Percentiles rank a stretch among this genome's conserved stretches.
These are phyloP conservation scores for Tephrocybe sp. DNA, from an alignment of 768 basidiomycete species.

Conservation along the genomic window DNA sequence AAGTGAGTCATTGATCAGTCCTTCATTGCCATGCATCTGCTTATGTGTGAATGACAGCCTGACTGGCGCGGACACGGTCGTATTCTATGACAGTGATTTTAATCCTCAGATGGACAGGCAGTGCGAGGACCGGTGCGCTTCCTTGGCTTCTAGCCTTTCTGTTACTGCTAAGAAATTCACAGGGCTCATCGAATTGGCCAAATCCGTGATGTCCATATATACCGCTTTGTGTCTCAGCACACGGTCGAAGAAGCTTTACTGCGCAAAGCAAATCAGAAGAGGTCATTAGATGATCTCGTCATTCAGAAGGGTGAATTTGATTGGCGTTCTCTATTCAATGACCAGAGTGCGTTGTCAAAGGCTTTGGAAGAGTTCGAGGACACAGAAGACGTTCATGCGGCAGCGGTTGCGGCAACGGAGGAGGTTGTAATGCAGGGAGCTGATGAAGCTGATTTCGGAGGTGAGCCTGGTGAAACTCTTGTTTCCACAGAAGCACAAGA, in stretches of 20 bases:
- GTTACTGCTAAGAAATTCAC: background rate
- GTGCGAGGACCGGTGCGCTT: constrained; percentile 84
- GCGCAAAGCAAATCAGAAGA: constrained; percentile 97
- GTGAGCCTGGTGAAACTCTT: constrained; percentile 32
- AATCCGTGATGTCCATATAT: constrained; percentile 94
- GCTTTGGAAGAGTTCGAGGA: constrained; percentile 89
- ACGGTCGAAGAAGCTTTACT: constrained; percentile 97
- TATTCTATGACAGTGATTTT: constrained; percentile 98
- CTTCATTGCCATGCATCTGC: no score
- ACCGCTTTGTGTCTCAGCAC: constrained; percentile 86
- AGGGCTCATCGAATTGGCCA: constrained; percentile 99
- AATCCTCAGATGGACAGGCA: constrained; percentile 98
- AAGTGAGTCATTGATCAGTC: constrained; percentile 61
- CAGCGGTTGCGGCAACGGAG: constrained; percentile 72
- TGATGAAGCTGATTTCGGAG: constrained; percentile 78
- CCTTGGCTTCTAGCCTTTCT: background rate
- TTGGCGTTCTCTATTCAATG: constrained; percentile 82
- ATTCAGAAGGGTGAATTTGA: constrained; percentile 95
- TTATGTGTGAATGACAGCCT: no score
- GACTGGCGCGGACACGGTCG: constrained; percentile 91
- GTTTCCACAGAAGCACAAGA: constrained; percentile 10
- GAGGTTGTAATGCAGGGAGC: constrained; percentile 73
- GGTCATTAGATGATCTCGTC: constrained; percentile 84
- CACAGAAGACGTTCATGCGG: constrained; percentile 82
- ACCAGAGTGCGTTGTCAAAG: constrained; percentile 61